These are phyloP conservation scores for Venturia oleaginea DNA, from an alignment of 2,329 filamentous ascomycete species.

Conservation along the genomic window DNA sequence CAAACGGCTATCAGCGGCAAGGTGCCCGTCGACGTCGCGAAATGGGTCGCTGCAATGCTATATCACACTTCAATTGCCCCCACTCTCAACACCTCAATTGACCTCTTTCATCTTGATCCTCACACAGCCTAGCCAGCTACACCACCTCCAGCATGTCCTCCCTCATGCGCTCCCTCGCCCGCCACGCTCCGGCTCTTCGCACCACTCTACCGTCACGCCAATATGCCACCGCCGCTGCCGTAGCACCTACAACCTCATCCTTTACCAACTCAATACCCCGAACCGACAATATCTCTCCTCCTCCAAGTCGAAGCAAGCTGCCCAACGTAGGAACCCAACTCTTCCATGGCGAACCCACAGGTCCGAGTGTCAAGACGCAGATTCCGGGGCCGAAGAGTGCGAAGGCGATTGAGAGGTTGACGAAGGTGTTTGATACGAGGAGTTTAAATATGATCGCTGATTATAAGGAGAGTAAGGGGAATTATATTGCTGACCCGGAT, in stretches of 20 bases:
- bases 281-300: neutral
- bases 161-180: slow-evolving; percentile 13
- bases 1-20: neutral
- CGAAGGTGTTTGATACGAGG: slow-evolving; percentile 75
- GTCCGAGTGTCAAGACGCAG: slow-evolving; percentile 44
- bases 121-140: neutral
- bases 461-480: slow-evolving; percentile 45
- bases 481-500: slow-evolving; percentile 69
- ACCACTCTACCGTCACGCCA: slow-evolving; percentile 17
- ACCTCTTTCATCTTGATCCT: neutral
- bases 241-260: neutral
- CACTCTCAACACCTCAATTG: neutral
- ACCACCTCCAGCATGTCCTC: slow-evolving; percentile 23
- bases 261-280: neutral
- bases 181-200: slow-evolving; percentile 18
- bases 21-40: neutral
- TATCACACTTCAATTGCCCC: neutral
- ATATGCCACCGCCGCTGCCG: neutral
- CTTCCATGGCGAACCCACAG: slow-evolving; percentile 50
- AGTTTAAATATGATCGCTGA: slow-evolving; percentile 57
- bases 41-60: too few relatives aligned
- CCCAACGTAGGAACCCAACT: slow-evolving; percentile 16
- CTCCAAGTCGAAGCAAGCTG: neutral
- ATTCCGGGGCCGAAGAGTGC: slow-evolving; percentile 72
- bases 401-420: slow-evolving; percentile 59